Evolutionary conservation across 345 rosid species (phyloP).

Genomic region (Eucalyptus marginata): DNA sequence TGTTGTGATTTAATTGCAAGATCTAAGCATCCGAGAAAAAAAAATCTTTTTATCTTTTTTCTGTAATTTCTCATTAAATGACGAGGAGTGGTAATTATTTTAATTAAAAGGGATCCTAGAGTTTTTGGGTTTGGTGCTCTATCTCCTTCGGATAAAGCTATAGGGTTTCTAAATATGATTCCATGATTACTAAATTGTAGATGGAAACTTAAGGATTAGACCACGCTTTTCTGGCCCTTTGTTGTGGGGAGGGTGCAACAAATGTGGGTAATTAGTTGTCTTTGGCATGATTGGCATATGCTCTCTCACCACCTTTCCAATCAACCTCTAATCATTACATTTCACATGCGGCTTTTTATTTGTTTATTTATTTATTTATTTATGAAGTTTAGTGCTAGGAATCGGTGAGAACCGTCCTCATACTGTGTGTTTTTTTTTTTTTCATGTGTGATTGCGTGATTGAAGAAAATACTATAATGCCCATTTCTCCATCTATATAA

Average conservation of each 20-base stretch:
- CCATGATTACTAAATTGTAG: not conserved
- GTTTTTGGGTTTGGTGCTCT: not conserved
- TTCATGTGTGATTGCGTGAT: rapidly evolving
- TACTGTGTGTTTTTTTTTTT: too few species aligned
- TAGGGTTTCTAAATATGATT: not conserved
- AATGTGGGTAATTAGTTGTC: not conserved
- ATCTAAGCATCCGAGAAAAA: not conserved
- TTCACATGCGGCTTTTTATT: not conserved
- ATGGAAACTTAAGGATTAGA: not conserved
- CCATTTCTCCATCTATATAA: rapidly evolving
- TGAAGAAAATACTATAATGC: rapidly evolving
- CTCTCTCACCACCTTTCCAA: not conserved
- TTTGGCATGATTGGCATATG: not conserved
- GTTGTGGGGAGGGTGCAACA: not conserved
- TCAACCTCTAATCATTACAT: not conserved
- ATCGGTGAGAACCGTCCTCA: not conserved
- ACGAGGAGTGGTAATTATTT: not conserved
- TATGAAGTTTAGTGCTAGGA: not conserved
- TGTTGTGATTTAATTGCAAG: not conserved
- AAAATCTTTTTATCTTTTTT: not conserved
- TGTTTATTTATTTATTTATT: not conserved
- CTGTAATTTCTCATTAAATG: not conserved
- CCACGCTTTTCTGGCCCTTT: not conserved
- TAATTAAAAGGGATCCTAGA: not conserved
- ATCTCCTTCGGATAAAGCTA: not conserved